Evolutionary conservation across 2,329 filamentous ascomycete genomes (phyloP), one percentile per base, ranked within the genome.

Genomic region (Xylariaceae sp.): DNA sequence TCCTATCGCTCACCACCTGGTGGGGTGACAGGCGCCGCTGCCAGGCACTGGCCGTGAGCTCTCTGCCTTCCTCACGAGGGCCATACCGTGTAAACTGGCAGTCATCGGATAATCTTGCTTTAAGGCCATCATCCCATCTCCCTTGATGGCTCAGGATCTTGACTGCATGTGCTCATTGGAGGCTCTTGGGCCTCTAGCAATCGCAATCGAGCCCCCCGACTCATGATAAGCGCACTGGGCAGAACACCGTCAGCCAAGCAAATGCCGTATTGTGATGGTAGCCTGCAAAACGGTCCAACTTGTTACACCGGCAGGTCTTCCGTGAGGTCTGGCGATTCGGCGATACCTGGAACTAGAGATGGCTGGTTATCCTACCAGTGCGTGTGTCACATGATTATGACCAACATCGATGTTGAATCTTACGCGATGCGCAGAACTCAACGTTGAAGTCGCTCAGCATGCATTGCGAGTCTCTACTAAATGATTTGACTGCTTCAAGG

Each of bases 1-100:
- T 57, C 53, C 47, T 50, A 57, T 59, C 56, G 55, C 52, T 50
- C 51, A 44, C 47, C 37, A 30, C 33, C 22, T 47, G 47, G 55
- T 56, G 53, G 57, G 45, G 42, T 49, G 55, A 39, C 34, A 40
- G 22, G 39, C 39, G 47, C 41, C 46, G 43, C 47, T 49, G 40
- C 50, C 50, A 56, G 52, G 49, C 48, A 54, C 48, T 54, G 44
- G 44, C 43, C 42, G 41, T 43, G 38, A 39, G 42, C 45, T 40
- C 43, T 46, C 34, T 43, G 51, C 41, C 37, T 44, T 47, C 50
- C 47, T 43, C 44, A 46, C 40, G 52, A 49, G 49, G 49, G 46
- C 52, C 45, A 42, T 48, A 56, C 55, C 51, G 50, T 26, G 22
- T 11, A 26, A 6, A 26, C 6, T 11, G 6, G 22, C 22, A n/a